phyloP scores from a whole-genome alignment of 179 eudicot species.

The Patellifolia procumbens region DNA sequence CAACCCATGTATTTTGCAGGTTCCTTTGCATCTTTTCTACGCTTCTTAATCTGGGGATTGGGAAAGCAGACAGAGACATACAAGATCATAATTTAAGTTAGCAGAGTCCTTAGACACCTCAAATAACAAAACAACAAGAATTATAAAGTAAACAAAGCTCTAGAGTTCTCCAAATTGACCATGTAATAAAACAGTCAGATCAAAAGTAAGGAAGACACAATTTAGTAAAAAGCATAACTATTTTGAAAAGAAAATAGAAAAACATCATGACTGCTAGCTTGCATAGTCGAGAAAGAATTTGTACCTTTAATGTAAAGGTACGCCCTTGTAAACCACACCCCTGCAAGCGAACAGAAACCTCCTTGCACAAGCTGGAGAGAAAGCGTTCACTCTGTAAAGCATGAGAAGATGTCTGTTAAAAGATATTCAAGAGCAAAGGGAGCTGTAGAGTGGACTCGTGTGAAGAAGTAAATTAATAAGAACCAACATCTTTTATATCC shows the following conservation, averaged over 20 bases:
- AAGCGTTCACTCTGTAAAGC: constrained; percentile 64
- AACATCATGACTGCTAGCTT: constrained; percentile 3
- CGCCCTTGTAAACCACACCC: constrained; percentile 87
- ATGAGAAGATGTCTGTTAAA: constrained; percentile 14
- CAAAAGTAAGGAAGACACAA: not conserved
- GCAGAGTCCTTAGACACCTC: not conserved
- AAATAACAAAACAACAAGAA: constrained; percentile 3
- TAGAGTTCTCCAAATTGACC: not conserved
- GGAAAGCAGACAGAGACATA: constrained; percentile 2
- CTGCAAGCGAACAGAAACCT: constrained; percentile 83
- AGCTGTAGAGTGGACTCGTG: not conserved
- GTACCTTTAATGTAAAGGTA: constrained; percentile 76
- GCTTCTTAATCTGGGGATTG: constrained; percentile 71
- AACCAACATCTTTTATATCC: constrained; percentile 65
- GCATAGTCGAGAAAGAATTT: not conserved
- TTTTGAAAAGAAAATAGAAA: not conserved
- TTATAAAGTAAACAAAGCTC: not conserved
- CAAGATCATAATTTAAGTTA: not conserved
- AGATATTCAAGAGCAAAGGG: not conserved
- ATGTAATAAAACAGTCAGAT: not conserved
- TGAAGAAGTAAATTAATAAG: constrained; percentile 11
- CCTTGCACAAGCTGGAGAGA: constrained; percentile 77
- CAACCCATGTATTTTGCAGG: constrained; percentile 90
- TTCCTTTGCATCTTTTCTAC: constrained; percentile 79
- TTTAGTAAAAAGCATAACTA: not conserved